Percentiles rank a stretch among this genome's conserved stretches.
These are phyloP conservation scores for Serendipita sp. DNA, from an alignment of 768 basidiomycete genomes.

Conservation along the genomic window DNA sequence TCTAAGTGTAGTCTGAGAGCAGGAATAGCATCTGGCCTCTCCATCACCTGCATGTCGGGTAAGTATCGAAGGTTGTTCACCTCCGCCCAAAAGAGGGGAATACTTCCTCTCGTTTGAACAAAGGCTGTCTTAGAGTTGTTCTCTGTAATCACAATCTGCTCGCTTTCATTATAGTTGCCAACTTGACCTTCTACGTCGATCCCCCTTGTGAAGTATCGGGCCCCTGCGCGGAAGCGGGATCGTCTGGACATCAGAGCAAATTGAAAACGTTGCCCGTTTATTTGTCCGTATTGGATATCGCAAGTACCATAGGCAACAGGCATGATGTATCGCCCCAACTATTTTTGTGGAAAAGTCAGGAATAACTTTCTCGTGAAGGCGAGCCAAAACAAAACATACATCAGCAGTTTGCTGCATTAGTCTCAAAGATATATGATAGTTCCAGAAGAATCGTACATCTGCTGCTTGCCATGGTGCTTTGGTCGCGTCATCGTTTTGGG, in stretches of 20 bases:
- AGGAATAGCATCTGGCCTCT: slow-evolving; percentile 65
- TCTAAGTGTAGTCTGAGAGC: slow-evolving; percentile 60
- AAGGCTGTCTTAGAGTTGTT: slow-evolving; percentile 27
- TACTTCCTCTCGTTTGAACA: slow-evolving; percentile 86
- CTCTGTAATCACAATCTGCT: slow-evolving; percentile 78
- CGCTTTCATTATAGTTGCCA: slow-evolving; percentile 97
- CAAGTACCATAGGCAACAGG: slow-evolving; percentile 92
- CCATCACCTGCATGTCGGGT: slow-evolving; percentile 94
- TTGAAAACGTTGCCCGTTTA: slow-evolving; percentile 66
- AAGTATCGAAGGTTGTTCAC: slow-evolving; percentile 90
- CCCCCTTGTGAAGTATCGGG: slow-evolving; percentile 91
- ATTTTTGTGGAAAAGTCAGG: slow-evolving; percentile 10
- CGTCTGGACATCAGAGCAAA: slow-evolving; percentile 84
- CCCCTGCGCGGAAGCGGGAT: slow-evolving; percentile 86
- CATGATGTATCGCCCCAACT: slow-evolving; percentile 81
- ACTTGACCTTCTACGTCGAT: slow-evolving; percentile 79
- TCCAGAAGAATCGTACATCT: slow-evolving; percentile 98
- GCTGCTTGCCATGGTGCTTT: slow-evolving; percentile 67
- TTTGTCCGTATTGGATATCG: slow-evolving; percentile 56
- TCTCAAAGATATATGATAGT: slow-evolving; percentile 19
- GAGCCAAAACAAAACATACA: neutral
- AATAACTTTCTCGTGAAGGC: neutral
- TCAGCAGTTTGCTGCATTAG: slow-evolving; percentile 2
- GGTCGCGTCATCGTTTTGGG: slow-evolving; percentile 31
- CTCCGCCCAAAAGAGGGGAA: slow-evolving; percentile 93